phyloP scores from a whole-genome alignment of 495 filamentous ascomycete genomes.

The Talaromyces adpressus region DNA sequence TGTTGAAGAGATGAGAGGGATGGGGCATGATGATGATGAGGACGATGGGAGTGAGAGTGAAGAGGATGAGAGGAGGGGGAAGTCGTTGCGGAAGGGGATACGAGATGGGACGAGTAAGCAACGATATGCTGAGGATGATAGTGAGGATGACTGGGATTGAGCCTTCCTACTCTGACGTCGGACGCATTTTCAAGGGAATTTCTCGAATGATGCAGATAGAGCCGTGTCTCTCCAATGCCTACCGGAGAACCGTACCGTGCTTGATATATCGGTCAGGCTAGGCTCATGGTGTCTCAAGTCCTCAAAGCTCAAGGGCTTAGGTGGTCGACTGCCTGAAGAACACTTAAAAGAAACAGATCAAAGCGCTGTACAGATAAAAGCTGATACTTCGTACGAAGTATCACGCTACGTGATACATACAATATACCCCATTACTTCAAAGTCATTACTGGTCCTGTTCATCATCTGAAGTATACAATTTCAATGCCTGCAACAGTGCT shows the following conservation, averaged over 20 bases:
- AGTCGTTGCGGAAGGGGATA: slow-evolving; percentile 39
- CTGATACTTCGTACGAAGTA: neutral
- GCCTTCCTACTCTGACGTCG: neutral
- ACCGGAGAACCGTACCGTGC: neutral
- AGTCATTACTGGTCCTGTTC: neutral
- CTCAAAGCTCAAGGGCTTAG: neutral
- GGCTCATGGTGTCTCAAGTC: neutral
- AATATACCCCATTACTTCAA: neutral
- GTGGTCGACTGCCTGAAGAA: neutral
- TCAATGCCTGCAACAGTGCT: slow-evolving; percentile 6
- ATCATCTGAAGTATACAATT: neutral
- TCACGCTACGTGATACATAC: neutral
- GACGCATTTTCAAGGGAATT: neutral
- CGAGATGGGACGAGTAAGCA: slow-evolving; percentile 24
- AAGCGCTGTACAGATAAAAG: neutral
- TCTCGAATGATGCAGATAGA: neutral
- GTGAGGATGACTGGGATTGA: slow-evolving; percentile 66
- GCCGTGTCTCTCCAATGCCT: neutral
- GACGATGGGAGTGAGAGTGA: slow-evolving; percentile 20
- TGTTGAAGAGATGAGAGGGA: slow-evolving; percentile 33
- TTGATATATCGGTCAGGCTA: neutral
- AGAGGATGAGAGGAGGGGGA: slow-evolving; percentile 33
- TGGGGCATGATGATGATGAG: slow-evolving; percentile 14
- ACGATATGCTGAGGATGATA: slow-evolving; percentile 33
- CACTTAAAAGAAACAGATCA: neutral